Conservation (phyloP, 106 monocot species). For the Acanthochlamys bracteata region DNA sequence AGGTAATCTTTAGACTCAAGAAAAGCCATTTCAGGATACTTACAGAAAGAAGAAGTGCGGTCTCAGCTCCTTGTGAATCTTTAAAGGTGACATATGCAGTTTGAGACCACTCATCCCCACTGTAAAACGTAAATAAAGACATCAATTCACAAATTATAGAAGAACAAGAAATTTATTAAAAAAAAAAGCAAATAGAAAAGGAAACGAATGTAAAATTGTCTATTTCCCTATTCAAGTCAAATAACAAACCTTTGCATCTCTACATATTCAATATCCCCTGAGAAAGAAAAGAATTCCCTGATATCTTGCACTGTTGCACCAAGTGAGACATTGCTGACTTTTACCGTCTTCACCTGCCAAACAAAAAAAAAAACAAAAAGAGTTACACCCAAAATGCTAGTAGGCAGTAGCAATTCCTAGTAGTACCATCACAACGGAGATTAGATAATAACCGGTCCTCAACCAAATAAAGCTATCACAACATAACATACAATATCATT, state of each 20-base stretch:
- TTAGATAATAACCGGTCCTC: too few relatives aligned
- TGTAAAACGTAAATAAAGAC: conserved; percentile 1
- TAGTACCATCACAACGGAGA: too few relatives aligned
- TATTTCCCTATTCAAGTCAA: neutral
- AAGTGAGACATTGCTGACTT: conserved; percentile 10
- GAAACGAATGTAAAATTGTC: neutral
- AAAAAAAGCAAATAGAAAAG: neutral
- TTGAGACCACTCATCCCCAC: conserved; percentile 35
- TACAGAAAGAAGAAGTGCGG: conserved; percentile 32
- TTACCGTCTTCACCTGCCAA: conserved; percentile 7
- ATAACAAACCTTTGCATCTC: conserved; percentile 1
- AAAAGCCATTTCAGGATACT: too few relatives aligned
- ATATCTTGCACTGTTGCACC: conserved; percentile 2
- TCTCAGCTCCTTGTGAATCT: conserved; percentile 39
- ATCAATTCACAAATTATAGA: neutral
- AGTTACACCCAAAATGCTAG: neutral
- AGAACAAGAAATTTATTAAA: neutral
- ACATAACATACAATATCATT: too few relatives aligned
- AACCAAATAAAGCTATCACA: too few relatives aligned
- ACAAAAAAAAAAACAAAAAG: neutral
- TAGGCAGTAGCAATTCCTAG: neutral
- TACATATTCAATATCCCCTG: conserved; percentile 10
- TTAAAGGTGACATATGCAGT: conserved; percentile 34
- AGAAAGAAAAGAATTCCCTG: conserved; percentile 11
- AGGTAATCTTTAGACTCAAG: neutral